These are phyloP conservation scores for Collybia nuda DNA, from an alignment of 768 basidiomycete species.

Conservation along the genomic window DNA sequence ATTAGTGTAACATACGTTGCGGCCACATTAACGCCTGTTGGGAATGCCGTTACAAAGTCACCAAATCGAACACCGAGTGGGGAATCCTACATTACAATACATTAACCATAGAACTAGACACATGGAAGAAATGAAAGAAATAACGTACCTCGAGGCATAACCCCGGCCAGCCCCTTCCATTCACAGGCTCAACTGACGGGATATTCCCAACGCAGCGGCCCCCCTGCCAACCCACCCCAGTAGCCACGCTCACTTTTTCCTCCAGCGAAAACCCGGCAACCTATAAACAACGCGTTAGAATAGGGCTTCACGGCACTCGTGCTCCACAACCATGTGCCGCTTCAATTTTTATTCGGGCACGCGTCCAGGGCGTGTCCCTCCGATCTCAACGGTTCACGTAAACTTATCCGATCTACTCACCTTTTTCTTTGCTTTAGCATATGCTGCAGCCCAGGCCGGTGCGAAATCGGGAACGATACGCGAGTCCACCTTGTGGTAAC, in stretches of 20 bases:
- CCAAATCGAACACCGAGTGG: constrained; percentile 78
- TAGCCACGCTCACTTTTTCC: constrained; percentile 64
- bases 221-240: constrained; percentile 64
- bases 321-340: constrained; percentile 1
- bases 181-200: constrained; percentile 40
- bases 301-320: background rate
- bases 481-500: constrained; percentile 26
- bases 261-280: constrained; percentile 52
- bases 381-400: constrained; percentile 4
- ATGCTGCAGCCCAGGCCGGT: constrained; percentile 60
- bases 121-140: background rate
- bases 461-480: constrained; percentile 44
- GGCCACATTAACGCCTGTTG: constrained; percentile 81
- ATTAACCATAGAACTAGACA: background rate
- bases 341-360: constrained; percentile 10
- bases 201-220: constrained; percentile 77
- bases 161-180: constrained; percentile 58
- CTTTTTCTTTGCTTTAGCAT: constrained; percentile 54
- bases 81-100: constrained; percentile 43
- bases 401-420: constrained; percentile 28
- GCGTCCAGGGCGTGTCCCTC: background rate
- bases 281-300: constrained; percentile 20
- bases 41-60: constrained; percentile 77
- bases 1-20: constrained; percentile 61
- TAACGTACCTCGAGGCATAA: constrained; percentile 63